Evolutionary conservation across 2,329 filamentous ascomycete genomes (phyloP), one percentile per base, ranked within the genome.

Genomic region (Gnomoniopsis sp.): DNA sequence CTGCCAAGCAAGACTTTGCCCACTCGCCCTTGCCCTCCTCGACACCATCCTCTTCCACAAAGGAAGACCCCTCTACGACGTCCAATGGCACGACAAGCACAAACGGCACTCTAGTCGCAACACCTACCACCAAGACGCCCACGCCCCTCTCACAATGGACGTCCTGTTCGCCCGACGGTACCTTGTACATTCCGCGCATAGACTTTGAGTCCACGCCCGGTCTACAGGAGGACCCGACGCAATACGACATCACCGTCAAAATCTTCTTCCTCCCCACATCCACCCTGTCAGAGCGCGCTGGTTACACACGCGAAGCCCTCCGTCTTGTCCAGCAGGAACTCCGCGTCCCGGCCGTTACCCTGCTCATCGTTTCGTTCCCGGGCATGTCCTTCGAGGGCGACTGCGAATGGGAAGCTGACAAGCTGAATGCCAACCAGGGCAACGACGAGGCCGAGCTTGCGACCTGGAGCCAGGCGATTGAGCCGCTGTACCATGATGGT

Each of bases 221-320:
- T 0, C 78, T 99, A 49, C 80, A 85, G 34, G 95, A 99, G 70
- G 92, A 96, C 65, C 80, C 88, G 26, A 80, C 83, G 60, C 87
- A 92, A 65, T 99, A 99, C 77, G 92, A 97, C 70, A 92, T 97
- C 68, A 97, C 93, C 0, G 88, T 95, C 62, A 99, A 99, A 75
- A 77, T 99, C 22, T 99, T 99, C 79, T 96, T 95, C 74, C 82
- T 98, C 30, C 89, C 91, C 1, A 84, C 83, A 19, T 84, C 90
- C 11, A 76, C 84, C 1, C 79, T 81, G 19, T 47, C 60, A 15
- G 76, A 86, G 64, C 85, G 93, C 60, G 84, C 83, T 65, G 78
- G 79, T 56, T 88, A 96, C 70, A 89, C 90, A 10, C 76, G 82
- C 57, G 89, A 96, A 69, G 93, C 95, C 1, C 80, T 99, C 65